Percentiles rank a stretch among this genome's conserved stretches.
These are phyloP conservation scores for Fragilaria crotonensis DNA, from an alignment of 108 stramenopile genomes.

Conservation along the genomic window DNA sequence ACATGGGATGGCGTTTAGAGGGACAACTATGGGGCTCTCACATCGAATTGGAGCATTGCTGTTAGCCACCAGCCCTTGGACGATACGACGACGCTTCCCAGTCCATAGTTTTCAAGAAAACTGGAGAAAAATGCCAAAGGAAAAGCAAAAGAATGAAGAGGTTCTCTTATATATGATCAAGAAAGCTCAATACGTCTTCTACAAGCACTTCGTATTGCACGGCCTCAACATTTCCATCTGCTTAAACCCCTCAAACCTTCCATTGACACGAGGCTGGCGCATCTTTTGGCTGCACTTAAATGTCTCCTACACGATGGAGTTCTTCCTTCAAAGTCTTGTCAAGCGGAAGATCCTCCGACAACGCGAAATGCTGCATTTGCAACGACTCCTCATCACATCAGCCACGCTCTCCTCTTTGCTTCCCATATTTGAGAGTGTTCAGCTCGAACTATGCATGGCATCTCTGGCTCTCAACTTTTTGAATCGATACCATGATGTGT, in stretches of 20 bases:
- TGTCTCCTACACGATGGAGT: constrained; percentile 79
- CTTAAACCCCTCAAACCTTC: too few species aligned
- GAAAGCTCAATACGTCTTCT: constrained; percentile 81
- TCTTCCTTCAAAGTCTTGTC: constrained; percentile 79
- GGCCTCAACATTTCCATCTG: constrained; percentile 65
- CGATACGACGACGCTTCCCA: constrained; percentile 43
- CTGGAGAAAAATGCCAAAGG: constrained; percentile 41
- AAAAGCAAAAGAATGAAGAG: constrained; percentile 10
- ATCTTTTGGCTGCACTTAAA: constrained; percentile 75
- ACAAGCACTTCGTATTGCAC: constrained; percentile 80
- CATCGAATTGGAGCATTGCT: constrained; percentile 11
- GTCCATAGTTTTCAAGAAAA: constrained; percentile 73
- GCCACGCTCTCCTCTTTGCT: constrained; percentile 29
- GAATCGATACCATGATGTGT: constrained; percentile 47
- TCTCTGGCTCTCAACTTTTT: constrained; percentile 40
- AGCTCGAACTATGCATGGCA: constrained; percentile 13
- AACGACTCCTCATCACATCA: constrained; percentile 48
- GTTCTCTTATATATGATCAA: constrained; percentile 70
- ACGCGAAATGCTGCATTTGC: constrained; percentile 38
- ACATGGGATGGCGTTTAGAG: constrained; percentile 29
- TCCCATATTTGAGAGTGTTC: background rate
- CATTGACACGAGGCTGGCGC: constrained; percentile 43
- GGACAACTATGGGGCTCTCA: too few species aligned
- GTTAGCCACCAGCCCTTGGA: constrained; percentile 69
- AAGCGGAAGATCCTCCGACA: constrained; percentile 50